A percentile compares a stretch with the other conserved stretches of the same genome.
Conservation (phyloP, 176 grass and related monocot genomes). For the Aegilops speltoides region DNA sequence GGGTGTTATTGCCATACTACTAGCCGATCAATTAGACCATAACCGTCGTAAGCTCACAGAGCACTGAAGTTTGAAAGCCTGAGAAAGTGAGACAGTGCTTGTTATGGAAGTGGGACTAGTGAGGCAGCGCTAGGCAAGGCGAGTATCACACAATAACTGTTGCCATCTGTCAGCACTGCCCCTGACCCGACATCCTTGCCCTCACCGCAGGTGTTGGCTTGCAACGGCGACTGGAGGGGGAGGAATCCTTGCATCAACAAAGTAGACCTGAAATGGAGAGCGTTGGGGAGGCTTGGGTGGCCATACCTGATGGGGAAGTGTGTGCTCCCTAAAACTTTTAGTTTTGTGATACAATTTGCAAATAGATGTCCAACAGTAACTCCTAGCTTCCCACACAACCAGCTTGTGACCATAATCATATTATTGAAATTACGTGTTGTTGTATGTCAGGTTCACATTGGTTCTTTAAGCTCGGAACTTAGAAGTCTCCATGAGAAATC, state of each 20-base stretch:
- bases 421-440: conserved; percentile 9
- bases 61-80: background rate
- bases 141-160: background rate
- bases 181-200: background rate
- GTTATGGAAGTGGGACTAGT: background rate
- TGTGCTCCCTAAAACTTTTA: background rate
- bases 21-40: background rate
- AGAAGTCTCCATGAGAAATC: conserved; percentile 74
- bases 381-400: background rate
- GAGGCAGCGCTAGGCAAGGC: background rate
- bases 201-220: background rate
- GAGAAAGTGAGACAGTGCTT: background rate
- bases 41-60: background rate
- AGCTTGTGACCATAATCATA: conserved; percentile 11
- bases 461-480: conserved; percentile 61
- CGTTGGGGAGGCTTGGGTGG: background rate
- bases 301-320: background rate
- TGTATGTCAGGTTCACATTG: conserved; percentile 56
- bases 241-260: background rate
- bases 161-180: background rate
- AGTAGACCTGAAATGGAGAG: background rate
- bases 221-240: background rate
- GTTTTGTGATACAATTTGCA: background rate
- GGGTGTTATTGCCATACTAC: background rate
- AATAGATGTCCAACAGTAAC: background rate